Evolutionary conservation across 345 rosid genomes (phyloP), one percentile per base, ranked within the genome.

Genomic region (Punica granatum): DNA sequence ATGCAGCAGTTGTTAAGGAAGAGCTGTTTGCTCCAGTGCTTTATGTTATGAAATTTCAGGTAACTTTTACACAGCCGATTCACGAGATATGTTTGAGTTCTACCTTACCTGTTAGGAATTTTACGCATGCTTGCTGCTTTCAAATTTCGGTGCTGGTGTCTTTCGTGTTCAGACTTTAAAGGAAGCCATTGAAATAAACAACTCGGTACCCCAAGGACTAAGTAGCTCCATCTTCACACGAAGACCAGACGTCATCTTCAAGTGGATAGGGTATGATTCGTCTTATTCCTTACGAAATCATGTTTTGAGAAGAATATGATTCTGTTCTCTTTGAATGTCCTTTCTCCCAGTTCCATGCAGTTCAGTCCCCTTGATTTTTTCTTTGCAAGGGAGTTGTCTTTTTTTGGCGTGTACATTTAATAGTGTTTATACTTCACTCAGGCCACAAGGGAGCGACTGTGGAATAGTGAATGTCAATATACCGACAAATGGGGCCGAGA

Each of bases 401-500:
- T 37, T 5, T 11, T 11, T 37, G 41, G 11, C 41, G 5, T 37
- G 41, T n/a, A 37, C 41, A 37, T 4, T 4, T 4, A 37, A 4
- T 37, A 11, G 1, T 63, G 25, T 35, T 34, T n/a, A n/a, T 36
- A 10, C 16, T 13, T 35, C 5, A 43, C 73, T 75, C 83, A 93
- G 97, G 66, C 98, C 98, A 32, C 82, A 72, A 42, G 98, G 97
- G 79, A 93, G 97, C 75, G 98, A 93, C 60, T 87, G 96, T 67
- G 97, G 99, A 4, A 94, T 90, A 30, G 97, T 94, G 74, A 90
- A 91, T 67, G 95, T 94, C 67, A 94, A 94, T 69, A 91, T 90
- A 74, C 97, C 99, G 23, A 94, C 99, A n/a, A 94, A 93, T 71
- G 97, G 97, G 60, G 98, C 97, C 46, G 98, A 93, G 82, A 93